Base-by-base conservation (phyloP, 768 basidiomycete species). In the Psilocybe sp. region DNA sequence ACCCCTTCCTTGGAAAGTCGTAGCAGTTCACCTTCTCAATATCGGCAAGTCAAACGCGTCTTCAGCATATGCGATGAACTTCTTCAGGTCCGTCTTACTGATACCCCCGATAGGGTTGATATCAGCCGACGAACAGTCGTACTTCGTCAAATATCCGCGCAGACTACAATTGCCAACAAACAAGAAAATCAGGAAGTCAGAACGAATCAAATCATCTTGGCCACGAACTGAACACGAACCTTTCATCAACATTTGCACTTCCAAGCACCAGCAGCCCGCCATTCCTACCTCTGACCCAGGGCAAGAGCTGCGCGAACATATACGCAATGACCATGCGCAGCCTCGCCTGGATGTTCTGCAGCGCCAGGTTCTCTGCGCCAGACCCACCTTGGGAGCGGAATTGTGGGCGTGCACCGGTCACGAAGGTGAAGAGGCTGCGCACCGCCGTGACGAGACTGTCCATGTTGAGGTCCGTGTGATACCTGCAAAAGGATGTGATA, bases 51-150 rank as follows among this genome's bases (percentile, higher is more conserved):
- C 82, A 58, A 98, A 97, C 1, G 83, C 74, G 46, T 70, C 74
- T 52, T 81, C 73, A 1, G 92, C 94, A 57, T 87, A 94, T 0
- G 84, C 85, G 54, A 99, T 97, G 64, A 98, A 98, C 57, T 85
- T 87, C 75, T 97, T 99, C 50, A 98, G 70, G 67, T 98, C 97
- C 0, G 93, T 94, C 71, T 99, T 98, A 66, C 92, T 96, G 64
- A 99, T 98, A 0, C 89, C 92, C 2, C 97, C 97, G 52, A 99
- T 99, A 2, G 97, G 97, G 66, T 99, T 99, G 62, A 99, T 84
- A 65, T 99, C 97, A 52, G 97, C 97, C 85, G 90, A 92, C 4
- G 91, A 96, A 60, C 88, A 98, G 65, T 99, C 97, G 64, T 98
- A 98, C 71, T 99, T 98, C 1, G 97, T 99, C 52, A 97, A 72